Base-by-base conservation (phyloP, 495 filamentous ascomycete species). In the Trichoderma erinaceum region DNA sequence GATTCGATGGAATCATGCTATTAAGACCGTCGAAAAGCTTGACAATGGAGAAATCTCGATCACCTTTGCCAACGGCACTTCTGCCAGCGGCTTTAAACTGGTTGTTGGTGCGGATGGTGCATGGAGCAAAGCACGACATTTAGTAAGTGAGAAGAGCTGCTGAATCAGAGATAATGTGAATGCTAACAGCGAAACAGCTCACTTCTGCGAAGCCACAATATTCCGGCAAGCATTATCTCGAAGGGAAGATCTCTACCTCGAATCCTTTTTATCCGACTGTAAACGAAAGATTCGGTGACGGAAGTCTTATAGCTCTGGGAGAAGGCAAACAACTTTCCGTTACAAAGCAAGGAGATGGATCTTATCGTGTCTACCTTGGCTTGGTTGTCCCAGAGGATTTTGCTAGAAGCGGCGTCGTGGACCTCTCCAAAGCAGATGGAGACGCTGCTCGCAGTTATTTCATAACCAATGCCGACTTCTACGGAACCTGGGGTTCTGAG, bases 51-150 rank as follows among this genome's bases (percentile, higher is more conserved):
- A 43, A 12, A 56, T 64, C 3, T 70, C 74, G 10, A 46, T 78
- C 8, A 43, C 66, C 7, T 78, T 78, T 71, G 64, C 44, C 41
- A 71, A 79, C 64, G 77, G 72, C 3, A 50, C 35, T 16, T 32
- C 64, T 18, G 52, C 67, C 21, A 69, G 66, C 16, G 75, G 74
- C 11, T 77, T 73, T 63, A 70, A 67, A 16, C 66, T 75, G 5
- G 71, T 77, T 25, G 73, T 79, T 41, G 77, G 77, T 18, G 71
- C 75, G 0, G 76, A 78, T 70, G 75, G 77, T 12, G 75, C 75
- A 10, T 77, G 71, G 73, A 74, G 72, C 66, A 78, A 77, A 68
- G 70, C 76, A 15, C 71, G 77, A 46, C 61, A 65, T 21, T 63
- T 72, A 56, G 73, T 77, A 73, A 63, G 48, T 8, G 1, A 25